Evolutionary conservation across 2,329 filamentous ascomycete species (phyloP), one percentile per base, ranked within the genome.

Genomic region (Cryphonectria naterciae): DNA sequence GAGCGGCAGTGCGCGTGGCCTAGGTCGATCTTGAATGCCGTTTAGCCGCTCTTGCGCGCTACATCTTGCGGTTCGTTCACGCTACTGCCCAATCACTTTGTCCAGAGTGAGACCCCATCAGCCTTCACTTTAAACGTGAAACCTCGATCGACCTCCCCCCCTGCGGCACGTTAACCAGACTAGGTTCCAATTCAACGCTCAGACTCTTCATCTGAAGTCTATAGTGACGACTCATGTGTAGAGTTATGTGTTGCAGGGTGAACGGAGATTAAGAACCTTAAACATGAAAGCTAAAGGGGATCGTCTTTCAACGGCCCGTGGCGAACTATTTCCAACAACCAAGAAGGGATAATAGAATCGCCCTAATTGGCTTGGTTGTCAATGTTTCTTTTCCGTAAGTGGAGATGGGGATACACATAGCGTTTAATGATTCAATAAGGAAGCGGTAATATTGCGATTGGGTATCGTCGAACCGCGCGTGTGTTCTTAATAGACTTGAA

Each of bases 301-400:
- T n/a, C 46, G 19, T 49, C 22, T 62, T 22, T 11, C 22, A 17
- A 37, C 58, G 19, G 58, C 10, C 58, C 35, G 11, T 32, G 0
- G 5, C 10, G n/a, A 22, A 37, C 35, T 62, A 35, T 62, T 32
- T 37, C 2, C 35, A 39, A 22, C 32, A 39, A 8, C 10, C 37
- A 7, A 39, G 56, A 60, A 19, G 17, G 37, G 37, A 19, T 11
- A 10, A 15, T 62, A 37, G 58, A 10, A 62, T 19, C 17, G 32
- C 58, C n/a, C 58, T 39, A n/a, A 62, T 39, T 8, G 19, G 58
- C 17, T 62, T 62, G 58, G 58, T 32, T 62, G 35, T 62, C 35
- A 62, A n/a, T 62, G 58, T 15, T 37, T 4, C 28, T 37, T 37
- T 37, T 5, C 15, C 13, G n/a, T 37, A 2, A 32, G 11, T 37